A percentile compares a stretch with the other conserved stretches of the same genome.
Evolutionary conservation across 2,329 filamentous ascomycete genomes (phyloP).

Genomic region (Fusarium bulbicola): DNA sequence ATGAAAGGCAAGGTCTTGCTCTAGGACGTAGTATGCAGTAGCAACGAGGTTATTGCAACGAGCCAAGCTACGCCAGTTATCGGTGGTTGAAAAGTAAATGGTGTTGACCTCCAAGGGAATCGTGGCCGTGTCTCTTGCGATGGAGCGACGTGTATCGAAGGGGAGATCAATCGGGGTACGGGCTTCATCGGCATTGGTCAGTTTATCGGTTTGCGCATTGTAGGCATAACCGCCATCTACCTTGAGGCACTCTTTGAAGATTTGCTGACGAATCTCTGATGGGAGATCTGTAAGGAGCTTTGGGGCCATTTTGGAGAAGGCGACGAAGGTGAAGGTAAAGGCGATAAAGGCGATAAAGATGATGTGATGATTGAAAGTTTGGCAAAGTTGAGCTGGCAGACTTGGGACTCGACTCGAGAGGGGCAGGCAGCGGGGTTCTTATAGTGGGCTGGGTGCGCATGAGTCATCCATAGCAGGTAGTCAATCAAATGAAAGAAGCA

Average conservation of each 20-base stretch:
- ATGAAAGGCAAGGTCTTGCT: not conserved
- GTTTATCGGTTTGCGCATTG: constrained; percentile 2
- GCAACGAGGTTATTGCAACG: constrained; percentile 1
- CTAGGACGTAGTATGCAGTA: not conserved
- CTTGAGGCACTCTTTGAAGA: constrained; percentile 22
- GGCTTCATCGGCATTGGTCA: not conserved
- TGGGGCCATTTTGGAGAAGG: not conserved
- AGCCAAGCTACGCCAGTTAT: not conserved
- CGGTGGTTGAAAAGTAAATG: constrained; percentile 13
- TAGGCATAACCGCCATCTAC: constrained; percentile 17
- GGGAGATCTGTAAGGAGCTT: not conserved
- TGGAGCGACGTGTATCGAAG: constrained; percentile 24
- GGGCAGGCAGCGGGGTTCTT: not conserved
- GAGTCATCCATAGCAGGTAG: not conserved
- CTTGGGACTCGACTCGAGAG: too few species aligned
- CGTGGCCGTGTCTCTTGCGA: not conserved
- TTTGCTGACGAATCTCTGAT: constrained; percentile 17
- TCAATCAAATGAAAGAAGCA: not conserved
- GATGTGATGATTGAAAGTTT: too few species aligned
- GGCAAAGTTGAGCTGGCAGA: too few species aligned
- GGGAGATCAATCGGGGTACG: constrained; percentile 13
- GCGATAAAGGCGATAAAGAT: too few species aligned
- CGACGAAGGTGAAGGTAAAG: not conserved
- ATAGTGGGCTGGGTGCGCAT: not conserved
- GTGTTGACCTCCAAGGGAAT: constrained; percentile 11